A percentile compares a stretch with the other conserved stretches of the same genome.
Conservation (phyloP, 202 grass and related monocot species). For the Schoenoplectus tabernaemontani region DNA sequence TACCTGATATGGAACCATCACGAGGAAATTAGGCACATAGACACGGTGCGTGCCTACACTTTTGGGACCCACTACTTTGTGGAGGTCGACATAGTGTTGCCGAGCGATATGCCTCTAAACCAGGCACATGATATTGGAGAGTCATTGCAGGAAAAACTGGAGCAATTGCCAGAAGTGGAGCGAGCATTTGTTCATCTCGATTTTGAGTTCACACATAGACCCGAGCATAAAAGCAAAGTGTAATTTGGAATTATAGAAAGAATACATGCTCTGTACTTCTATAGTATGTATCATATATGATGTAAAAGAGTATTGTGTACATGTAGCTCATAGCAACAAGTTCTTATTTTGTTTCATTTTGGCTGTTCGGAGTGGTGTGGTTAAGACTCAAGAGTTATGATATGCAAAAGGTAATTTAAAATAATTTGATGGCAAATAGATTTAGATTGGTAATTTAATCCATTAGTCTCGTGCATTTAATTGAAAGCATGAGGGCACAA, state of each 20-base stretch:
- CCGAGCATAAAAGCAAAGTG: constrained; percentile 45
- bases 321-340: neutral
- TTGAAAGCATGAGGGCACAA: no score
- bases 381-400: no score
- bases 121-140: constrained; percentile 87
- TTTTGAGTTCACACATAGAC: constrained; percentile 73
- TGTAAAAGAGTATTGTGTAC: neutral
- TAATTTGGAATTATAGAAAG: neutral
- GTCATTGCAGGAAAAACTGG: constrained; percentile 83
- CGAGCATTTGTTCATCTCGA: constrained; percentile 85
- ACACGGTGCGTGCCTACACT: constrained; percentile 79
- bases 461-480: no score
- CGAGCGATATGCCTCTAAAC: constrained; percentile 57
- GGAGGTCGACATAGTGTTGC: constrained; percentile 82
- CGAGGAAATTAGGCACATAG: constrained; percentile 66
- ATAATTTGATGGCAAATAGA: no score
- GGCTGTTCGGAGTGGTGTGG: no score
- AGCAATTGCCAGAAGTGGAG: constrained; percentile 73
- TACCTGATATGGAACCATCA: constrained; percentile 93
- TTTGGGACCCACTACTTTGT: constrained; percentile 85
- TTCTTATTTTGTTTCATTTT: neutral
- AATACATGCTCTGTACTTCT: neutral
- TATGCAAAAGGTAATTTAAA: no score
- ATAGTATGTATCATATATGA: no score
- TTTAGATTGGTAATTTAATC: no score